A percentile compares a stretch with the other conserved stretches of the same genome.
phyloP scores from a whole-genome alignment of 2,329 filamentous ascomycete species.

The Fusarium dlaminii region DNA sequence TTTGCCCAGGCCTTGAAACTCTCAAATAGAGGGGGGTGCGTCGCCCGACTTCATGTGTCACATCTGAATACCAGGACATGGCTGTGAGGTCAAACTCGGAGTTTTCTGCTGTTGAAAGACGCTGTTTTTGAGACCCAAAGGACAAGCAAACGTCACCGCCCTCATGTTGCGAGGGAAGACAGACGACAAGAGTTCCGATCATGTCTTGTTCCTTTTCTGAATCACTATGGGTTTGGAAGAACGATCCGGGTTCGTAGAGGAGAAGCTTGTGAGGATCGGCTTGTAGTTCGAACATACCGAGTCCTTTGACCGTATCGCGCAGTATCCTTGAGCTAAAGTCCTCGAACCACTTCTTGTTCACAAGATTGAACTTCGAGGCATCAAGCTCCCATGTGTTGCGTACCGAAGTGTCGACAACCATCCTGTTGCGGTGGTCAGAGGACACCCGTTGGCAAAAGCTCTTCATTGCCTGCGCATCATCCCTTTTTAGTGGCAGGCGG shows the following conservation, averaged over 20 bases:
- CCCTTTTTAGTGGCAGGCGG: constrained; percentile 3
- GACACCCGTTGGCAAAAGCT: constrained; percentile 4
- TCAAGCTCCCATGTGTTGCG: constrained; percentile 25
- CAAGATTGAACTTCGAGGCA: constrained; percentile 1
- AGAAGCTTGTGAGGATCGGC: constrained; percentile 19
- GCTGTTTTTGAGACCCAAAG: not conserved
- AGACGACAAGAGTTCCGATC: constrained; percentile 15
- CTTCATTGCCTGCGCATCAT: constrained; percentile 8
- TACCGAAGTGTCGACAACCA: constrained; percentile 2
- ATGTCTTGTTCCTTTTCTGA: constrained; percentile 5
- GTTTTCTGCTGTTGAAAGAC: constrained; percentile 2
- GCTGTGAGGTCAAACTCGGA: constrained; percentile 18
- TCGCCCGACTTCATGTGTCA: not conserved
- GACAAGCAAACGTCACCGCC: constrained; percentile 13
- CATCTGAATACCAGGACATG: constrained; percentile 26
- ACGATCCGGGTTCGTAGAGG: constrained; percentile 24
- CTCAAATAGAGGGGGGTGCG: not conserved
- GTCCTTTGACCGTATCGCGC: not conserved
- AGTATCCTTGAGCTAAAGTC: not conserved
- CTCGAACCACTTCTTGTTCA: not conserved
- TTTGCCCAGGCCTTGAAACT: constrained; percentile 8
- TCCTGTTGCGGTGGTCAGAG: constrained; percentile 14
- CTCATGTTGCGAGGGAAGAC: constrained; percentile 19
- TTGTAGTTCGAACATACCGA: not conserved
- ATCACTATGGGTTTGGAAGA: constrained; percentile 17